A percentile compares a stretch with the other conserved stretches of the same genome.
phyloP scores from a whole-genome alignment of 345 rosid genomes.

The Turnera subulata region DNA sequence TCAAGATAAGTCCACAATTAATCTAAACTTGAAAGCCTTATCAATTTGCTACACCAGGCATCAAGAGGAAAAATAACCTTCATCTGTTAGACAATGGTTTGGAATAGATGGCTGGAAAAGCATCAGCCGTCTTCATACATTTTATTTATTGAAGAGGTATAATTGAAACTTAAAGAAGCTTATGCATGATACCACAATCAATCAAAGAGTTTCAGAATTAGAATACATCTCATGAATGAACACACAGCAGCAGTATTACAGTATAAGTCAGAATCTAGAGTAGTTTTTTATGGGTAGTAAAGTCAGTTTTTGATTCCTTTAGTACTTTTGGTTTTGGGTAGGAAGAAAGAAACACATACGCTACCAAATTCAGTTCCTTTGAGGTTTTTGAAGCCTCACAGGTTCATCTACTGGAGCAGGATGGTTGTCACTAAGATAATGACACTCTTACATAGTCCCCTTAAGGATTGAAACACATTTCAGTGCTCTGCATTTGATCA shows the following conservation, averaged over 20 bases:
- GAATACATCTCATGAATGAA: no score
- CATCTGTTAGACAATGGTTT: no score
- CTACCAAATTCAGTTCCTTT: neutral
- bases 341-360: neutral
- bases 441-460: neutral
- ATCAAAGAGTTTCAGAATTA: no score
- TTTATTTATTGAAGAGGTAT: no score
- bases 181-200: no score
- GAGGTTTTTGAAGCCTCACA: conserved; percentile 8
- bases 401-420: conserved; percentile 1
- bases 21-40: neutral
- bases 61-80: no score
- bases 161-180: no score
- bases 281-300: neutral
- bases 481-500: conserved; percentile 53
- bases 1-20: no score
- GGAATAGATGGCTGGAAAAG: no score
- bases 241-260: no score
- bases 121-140: no score
- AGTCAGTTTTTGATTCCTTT: neutral
- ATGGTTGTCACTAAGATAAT: neutral
- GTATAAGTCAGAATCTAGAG: no score
- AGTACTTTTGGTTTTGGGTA: neutral
- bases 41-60: neutral
- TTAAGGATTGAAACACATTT: conserved; percentile 28